These are phyloP conservation scores for Glaciozyma antarctica DNA, from an alignment of 768 basidiomycete species.

Conservation along the genomic window DNA sequence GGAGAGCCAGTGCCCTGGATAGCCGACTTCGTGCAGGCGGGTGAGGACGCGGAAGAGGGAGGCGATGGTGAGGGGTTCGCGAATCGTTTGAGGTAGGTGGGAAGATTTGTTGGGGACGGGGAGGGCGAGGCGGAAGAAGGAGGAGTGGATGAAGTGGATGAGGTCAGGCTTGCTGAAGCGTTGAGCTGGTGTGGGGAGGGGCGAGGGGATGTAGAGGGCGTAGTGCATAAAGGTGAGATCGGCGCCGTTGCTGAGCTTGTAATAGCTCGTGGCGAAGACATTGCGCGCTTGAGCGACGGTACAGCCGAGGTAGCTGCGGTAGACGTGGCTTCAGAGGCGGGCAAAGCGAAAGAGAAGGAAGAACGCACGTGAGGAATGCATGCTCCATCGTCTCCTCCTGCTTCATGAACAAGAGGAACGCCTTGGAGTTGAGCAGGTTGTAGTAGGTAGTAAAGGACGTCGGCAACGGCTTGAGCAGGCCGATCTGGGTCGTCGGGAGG, in stretches of 20 bases:
- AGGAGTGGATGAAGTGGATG: not conserved
- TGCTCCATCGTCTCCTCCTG: not conserved
- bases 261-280: not conserved
- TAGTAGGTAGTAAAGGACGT: not conserved
- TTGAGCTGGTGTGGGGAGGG: not conserved
- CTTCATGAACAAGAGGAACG: not conserved
- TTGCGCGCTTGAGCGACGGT: not conserved
- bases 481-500: not conserved
- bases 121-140: conserved; percentile 1
- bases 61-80: not conserved
- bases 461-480: not conserved
- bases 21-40: conserved; percentile 2
- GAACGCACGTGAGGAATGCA: not conserved
- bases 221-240: not conserved
- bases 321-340: no score
- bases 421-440: not conserved
- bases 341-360: not conserved
- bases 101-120: not conserved
- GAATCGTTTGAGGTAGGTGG: not conserved
- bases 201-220: not conserved
- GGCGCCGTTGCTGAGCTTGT: not conserved
- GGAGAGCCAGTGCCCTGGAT: not conserved
- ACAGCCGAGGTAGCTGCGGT: not conserved
- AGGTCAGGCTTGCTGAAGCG: not conserved
- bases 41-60: not conserved